Conservation (phyloP, 352 stramenopile genomes). For the Globisporangium camurandrum region DNA sequence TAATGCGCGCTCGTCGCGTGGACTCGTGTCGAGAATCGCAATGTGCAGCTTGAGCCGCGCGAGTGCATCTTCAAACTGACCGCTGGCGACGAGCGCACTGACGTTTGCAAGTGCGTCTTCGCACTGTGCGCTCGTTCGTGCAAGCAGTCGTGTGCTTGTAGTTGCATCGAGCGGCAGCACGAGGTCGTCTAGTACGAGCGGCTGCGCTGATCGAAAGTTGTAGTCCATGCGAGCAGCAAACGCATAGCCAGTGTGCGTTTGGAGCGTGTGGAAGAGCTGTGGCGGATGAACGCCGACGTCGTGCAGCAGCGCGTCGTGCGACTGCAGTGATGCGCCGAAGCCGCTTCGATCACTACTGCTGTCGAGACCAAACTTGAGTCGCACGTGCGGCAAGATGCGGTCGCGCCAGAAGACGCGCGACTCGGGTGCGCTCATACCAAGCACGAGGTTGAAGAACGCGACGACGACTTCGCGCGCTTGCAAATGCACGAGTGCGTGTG, state of each 20-base stretch:
- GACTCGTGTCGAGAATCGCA: slow-evolving; percentile 22
- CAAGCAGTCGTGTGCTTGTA: slow-evolving; percentile 17
- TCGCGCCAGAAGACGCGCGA: slow-evolving; percentile 37
- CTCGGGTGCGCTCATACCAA: slow-evolving; percentile 22
- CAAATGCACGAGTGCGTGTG: slow-evolving; percentile 7
- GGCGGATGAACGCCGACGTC: slow-evolving; percentile 40
- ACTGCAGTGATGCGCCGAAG: slow-evolving; percentile 4
- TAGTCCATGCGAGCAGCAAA: slow-evolving; percentile 25
- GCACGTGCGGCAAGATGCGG: slow-evolving; percentile 36
- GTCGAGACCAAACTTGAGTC: slow-evolving; percentile 29
- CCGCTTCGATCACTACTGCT: slow-evolving; percentile 2
- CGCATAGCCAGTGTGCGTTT: slow-evolving; percentile 23
- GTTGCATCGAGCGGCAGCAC: background rate
- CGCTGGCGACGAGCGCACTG: slow-evolving; percentile 15
- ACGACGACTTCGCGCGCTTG: slow-evolving; percentile 16
- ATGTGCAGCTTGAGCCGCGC: slow-evolving; percentile 32
- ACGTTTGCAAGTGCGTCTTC: slow-evolving; percentile 19
- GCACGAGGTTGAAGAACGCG: slow-evolving; percentile 54
- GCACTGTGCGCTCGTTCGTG: slow-evolving; percentile 17
- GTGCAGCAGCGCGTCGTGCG: slow-evolving; percentile 22
- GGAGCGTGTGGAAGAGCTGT: slow-evolving; percentile 41
- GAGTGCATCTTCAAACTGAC: slow-evolving; percentile 21
- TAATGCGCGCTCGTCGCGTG: slow-evolving; percentile 22
- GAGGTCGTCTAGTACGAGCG: slow-evolving; percentile 20
- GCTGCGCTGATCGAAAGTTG: slow-evolving; percentile 23